These are phyloP conservation scores for Fusarium denticulatum DNA, from an alignment of 2,329 filamentous ascomycete genomes.

Conservation along the genomic window DNA sequence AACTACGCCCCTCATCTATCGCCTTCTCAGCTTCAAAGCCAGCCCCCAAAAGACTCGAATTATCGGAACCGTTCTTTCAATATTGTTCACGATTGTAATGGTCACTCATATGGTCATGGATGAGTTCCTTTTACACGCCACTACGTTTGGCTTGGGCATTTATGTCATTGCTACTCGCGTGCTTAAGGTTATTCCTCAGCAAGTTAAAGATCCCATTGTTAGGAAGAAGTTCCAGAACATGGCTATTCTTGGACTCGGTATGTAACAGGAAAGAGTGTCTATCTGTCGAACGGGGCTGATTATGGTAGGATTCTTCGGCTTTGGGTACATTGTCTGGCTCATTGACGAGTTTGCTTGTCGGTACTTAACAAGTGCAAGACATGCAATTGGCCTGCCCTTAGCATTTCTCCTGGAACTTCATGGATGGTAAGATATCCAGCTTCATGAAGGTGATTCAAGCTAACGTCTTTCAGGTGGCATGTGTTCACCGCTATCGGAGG, in stretches of 20 bases:
- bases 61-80: conserved; percentile 32
- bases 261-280: not conserved
- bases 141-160: conserved; percentile 48
- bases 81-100: conserved; percentile 49
- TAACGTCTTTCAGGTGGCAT: conserved; percentile 50
- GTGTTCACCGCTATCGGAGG: conserved; percentile 54
- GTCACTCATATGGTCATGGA: conserved; percentile 55
- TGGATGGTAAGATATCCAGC: conserved; percentile 48
- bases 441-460: not conserved
- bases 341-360: conserved; percentile 51
- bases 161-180: conserved; percentile 48
- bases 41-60: conserved; percentile 39
- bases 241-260: conserved; percentile 35
- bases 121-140: conserved; percentile 53
- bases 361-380: conserved; percentile 41
- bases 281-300: not conserved
- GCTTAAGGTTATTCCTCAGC: conserved; percentile 46
- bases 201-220: conserved; percentile 43
- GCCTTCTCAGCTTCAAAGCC: conserved; percentile 50
- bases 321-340: conserved; percentile 54
- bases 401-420: conserved; percentile 54
- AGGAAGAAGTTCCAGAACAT: conserved; percentile 33
- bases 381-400: conserved; percentile 47
- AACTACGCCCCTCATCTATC: conserved; percentile 53
- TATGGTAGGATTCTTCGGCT: conserved; percentile 45